These are phyloP conservation scores for Candida suzukii DNA, from an alignment of 805 yeast genomes.

Conservation along the genomic window DNA sequence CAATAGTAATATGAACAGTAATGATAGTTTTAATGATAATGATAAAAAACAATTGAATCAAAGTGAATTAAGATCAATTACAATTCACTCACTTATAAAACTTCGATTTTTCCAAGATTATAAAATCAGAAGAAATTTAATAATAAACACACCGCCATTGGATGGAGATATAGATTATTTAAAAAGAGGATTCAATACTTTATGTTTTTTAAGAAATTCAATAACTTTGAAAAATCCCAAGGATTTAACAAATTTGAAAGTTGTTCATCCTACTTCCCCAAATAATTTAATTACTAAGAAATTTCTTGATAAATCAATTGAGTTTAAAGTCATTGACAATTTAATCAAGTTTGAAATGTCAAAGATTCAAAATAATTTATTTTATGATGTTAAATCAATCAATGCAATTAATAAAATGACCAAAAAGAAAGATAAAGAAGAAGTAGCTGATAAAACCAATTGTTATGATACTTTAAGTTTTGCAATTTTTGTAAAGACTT, in stretches of 20 bases:
- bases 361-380: conserved; percentile 10
- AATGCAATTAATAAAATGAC: no score
- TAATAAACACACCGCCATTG: conserved; percentile 1
- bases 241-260: not conserved
- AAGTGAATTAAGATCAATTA: not conserved
- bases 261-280: not conserved
- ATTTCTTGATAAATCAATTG: not conserved
- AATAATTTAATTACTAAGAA: not conserved
- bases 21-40: no score
- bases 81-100: conserved; percentile 9
- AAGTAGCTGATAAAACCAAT: no score
- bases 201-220: not conserved
- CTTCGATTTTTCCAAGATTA: conserved; percentile 17
- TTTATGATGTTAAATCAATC: not conserved
- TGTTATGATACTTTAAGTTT: no score
- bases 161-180: not conserved
- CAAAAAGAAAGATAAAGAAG: not conserved
- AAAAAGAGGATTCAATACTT: not conserved
- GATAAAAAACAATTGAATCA: no score
- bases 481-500: no score
- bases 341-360: conserved; percentile 1
- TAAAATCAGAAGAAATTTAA: conserved; percentile 7
- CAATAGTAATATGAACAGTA: no score
- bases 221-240: not conserved
- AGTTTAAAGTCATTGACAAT: not conserved